Percentiles rank a stretch among this genome's conserved stretches.
These are phyloP conservation scores for Ogataea parapolymorpha DNA, from an alignment of 805 yeast genomes.

Conservation along the genomic window DNA sequence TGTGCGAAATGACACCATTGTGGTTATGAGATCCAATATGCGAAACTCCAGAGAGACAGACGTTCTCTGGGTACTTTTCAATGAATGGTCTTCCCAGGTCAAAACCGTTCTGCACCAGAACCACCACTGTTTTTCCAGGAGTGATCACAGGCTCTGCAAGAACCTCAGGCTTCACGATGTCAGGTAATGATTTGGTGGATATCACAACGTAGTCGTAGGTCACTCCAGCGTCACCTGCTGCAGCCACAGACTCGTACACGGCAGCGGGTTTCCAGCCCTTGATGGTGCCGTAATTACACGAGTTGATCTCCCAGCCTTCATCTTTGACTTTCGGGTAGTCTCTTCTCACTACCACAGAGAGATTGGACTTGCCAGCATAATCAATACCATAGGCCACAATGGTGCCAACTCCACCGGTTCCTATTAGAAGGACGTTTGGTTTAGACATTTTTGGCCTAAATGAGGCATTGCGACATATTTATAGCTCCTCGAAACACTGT, in stretches of 20 bases:
- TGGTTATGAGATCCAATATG: slow-evolving; percentile 58
- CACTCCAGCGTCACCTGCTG: slow-evolving; percentile 39
- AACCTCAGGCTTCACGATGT: slow-evolving; percentile 48
- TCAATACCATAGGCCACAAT: slow-evolving; percentile 63
- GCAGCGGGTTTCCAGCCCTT: slow-evolving; percentile 52
- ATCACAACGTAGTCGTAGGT: slow-evolving; percentile 55
- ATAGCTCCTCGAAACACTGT: too few relatives aligned
- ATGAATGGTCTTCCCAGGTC: slow-evolving; percentile 57
- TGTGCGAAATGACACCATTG: slow-evolving; percentile 47
- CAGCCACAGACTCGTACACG: slow-evolving; percentile 33
- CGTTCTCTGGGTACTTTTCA: slow-evolving; percentile 46
- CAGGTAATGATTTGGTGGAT: slow-evolving; percentile 61
- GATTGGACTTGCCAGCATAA: slow-evolving; percentile 42
- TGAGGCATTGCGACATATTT: too few relatives aligned
- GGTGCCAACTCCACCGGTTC: slow-evolving; percentile 84
- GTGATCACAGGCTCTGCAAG: slow-evolving; percentile 49
- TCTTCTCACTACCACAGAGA: slow-evolving; percentile 61
- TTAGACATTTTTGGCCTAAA: slow-evolving; percentile 1
- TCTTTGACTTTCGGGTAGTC: slow-evolving; percentile 50
- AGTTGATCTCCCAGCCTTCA: slow-evolving; percentile 53
- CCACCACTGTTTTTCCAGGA: slow-evolving; percentile 42
- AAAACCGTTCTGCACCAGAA: slow-evolving; percentile 65
- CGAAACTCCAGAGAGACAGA: slow-evolving; percentile 60
- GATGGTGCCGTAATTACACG: slow-evolving; percentile 58
- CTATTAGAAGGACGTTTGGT: slow-evolving; percentile 37